phyloP scores from a whole-genome alignment of 179 eudicot genomes.

The Camellia oleifera region DNA sequence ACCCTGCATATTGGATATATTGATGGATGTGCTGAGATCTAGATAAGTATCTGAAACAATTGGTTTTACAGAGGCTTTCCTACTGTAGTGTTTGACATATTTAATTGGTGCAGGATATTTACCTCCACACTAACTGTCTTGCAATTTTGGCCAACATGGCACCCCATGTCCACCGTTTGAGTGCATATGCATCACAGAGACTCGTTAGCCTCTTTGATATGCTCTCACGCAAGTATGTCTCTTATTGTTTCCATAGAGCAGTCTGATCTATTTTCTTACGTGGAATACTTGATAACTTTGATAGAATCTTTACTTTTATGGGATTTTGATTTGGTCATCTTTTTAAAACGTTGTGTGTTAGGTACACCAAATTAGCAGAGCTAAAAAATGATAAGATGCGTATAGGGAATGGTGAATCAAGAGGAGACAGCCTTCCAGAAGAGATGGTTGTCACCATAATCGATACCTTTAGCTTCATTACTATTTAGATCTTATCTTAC shows the following conservation, averaged over 20 bases:
- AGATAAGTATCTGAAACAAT: neutral
- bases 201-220: conserved; percentile 87
- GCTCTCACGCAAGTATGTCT: conserved; percentile 87
- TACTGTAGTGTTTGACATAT: conserved; percentile 6
- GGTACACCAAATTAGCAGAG: conserved; percentile 86
- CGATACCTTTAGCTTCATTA: neutral
- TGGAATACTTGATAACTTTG: conserved; percentile 7
- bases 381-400: conserved; percentile 60
- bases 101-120: conserved; percentile 67
- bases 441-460: conserved; percentile 44
- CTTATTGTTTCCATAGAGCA: conserved; percentile 6
- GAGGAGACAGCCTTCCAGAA: conserved; percentile 60
- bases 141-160: conserved; percentile 97
- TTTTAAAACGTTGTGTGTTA: conserved; percentile 18
- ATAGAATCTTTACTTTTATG: neutral
- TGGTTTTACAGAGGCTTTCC: neutral
- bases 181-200: conserved; percentile 88
- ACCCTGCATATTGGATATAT: neutral
- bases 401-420: conserved; percentile 36
- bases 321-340: neutral
- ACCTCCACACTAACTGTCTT: conserved; percentile 95
- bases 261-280: neutral
- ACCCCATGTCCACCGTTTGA: conserved; percentile 89
- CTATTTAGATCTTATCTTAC: neutral
- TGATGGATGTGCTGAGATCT: neutral